Base-by-base conservation (phyloP, 2,329 filamentous ascomycete species). In the Colletotrichum tanaceti region DNA sequence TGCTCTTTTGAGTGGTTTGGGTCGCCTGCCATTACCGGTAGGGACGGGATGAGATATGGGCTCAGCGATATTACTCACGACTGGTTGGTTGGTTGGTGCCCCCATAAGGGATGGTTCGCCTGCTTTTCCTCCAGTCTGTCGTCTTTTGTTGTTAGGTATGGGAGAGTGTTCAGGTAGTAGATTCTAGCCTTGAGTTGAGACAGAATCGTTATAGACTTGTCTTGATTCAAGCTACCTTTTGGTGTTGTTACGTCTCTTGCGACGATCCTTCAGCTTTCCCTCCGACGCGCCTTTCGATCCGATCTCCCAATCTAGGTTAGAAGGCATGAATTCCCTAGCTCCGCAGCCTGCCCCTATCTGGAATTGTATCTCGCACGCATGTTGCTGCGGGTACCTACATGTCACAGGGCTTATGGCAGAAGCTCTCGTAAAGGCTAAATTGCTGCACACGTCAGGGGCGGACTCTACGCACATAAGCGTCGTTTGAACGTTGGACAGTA, bases 151-250 rank as follows among this genome's bases (percentile, higher is more conserved):
- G 50, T 52, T 61, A 52, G 66, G 62, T 60, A 65, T 61, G 41
- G 57, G 35, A 28, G 57, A 57, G n/a, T 35, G 32, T 52, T 57
- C 35, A 69, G 50, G 62, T 66, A 66, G 55, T 35, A 35, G 7
- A 35, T 61, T 66, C 41, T 39, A 58, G 55, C 44, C 49, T 60
- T 50, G 57, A 61, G 62, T 59, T 65, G 49, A 55, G 50, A 69
- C 55, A 61, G 64, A 65, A 66, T 66, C 66, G 43, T 53, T 61
- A 61, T 69, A 69, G 62, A 69, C 63, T 69, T 66, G 55, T 47
- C 58, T 46, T 66, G 38, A 49, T 49, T 61, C 41, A 35, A 35
- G 39, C 41, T 35, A 28, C 10, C 32, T 52, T 4, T 14, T 20
- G n/a, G 6, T 50, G 46, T 38, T 20, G 11, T 38, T 28, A 49